Base-by-base conservation (phyloP, 2,329 filamentous ascomycete genomes). In the Beauveria bassiana region DNA sequence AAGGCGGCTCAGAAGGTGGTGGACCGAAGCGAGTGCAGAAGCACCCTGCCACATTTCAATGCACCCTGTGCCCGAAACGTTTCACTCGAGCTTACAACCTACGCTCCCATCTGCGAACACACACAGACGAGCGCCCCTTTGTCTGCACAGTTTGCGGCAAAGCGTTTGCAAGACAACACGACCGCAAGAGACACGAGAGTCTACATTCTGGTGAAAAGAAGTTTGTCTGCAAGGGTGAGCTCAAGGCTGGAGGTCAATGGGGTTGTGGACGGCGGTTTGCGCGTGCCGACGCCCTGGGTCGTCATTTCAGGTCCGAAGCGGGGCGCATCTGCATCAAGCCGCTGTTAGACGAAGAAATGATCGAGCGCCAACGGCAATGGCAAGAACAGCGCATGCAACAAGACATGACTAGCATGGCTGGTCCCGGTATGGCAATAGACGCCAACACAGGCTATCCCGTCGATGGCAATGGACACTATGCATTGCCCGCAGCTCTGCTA, bases 131-230 rank as follows among this genome's bases (percentile, higher is more conserved):
- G 78, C 85, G 95, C 53, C 95, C 95, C 0, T 99, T 98, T 70
- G 93, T 98, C 3, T 99, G 95, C 71, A 97, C 91, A 0, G 91
- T 98, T 9, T 99, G 95, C 68, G 91, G 91, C 58, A 99, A 99
- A 74, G 95, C 95, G 0, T 99, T 99, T 76, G 95, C 95, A 6
- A 88, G 95, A 28, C 95, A 99, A 71, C 95, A 99, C 71, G 95
- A 99, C 72, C 88, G 95, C 51, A 99, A 99, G 76, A 88, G 95
- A 45, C 95, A 99, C 74, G 95, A 99, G 76, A 93, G 93, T 45
- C 79, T 99, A 47, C 95, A 99, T 71, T 96, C 91, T 0, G 95
- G 95, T 47, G 95, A 99, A 77, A 99, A 98, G 84, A 98, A 96
- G 71, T 99, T 98, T 72, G 90, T 98, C 8, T 99, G 95, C 76